Percentiles rank a stretch among this genome's conserved stretches.
Conservation (phyloP, 148 eudicot genomes). For the Chenopodium quinoa region DNA sequence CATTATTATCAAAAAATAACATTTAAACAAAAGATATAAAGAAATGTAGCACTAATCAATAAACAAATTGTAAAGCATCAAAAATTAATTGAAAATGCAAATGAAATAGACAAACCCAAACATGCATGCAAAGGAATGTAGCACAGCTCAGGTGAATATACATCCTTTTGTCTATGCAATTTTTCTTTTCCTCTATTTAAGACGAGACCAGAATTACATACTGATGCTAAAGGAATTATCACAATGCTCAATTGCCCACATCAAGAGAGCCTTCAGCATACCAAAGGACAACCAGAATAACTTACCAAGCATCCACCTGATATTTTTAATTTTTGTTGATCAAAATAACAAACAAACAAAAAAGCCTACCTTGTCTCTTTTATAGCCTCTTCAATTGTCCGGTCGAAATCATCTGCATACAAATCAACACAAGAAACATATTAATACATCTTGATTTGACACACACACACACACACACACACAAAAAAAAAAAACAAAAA, state of each 20-base stretch:
- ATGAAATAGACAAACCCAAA: neutral
- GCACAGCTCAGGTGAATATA: neutral
- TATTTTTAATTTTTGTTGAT: neutral
- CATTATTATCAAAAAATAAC: no score
- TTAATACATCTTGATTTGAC: neutral
- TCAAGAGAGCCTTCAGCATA: neutral
- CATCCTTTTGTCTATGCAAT: neutral
- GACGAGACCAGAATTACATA: neutral
- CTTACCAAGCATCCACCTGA: neutral
- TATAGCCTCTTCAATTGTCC: conserved; percentile 67
- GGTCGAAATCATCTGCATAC: conserved; percentile 80
- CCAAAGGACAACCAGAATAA: conserved; percentile 2
- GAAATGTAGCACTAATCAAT: no score
- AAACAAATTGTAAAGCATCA: neutral
- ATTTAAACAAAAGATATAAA: no score
- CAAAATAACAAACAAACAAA: neutral
- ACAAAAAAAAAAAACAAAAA: neutral
- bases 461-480: neutral
- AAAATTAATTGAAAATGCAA: neutral
- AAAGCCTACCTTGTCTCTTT: conserved; percentile 52
- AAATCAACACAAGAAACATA: conserved; percentile 12
- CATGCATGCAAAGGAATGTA: neutral
- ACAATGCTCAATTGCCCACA: no score
- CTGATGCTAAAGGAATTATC: neutral
- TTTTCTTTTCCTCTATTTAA: neutral